A percentile compares a stretch with the other conserved stretches of the same genome.
These are phyloP conservation scores for Trichoderma guizhouense DNA, from an alignment of 2,329 filamentous ascomycete genomes.

Conservation along the genomic window DNA sequence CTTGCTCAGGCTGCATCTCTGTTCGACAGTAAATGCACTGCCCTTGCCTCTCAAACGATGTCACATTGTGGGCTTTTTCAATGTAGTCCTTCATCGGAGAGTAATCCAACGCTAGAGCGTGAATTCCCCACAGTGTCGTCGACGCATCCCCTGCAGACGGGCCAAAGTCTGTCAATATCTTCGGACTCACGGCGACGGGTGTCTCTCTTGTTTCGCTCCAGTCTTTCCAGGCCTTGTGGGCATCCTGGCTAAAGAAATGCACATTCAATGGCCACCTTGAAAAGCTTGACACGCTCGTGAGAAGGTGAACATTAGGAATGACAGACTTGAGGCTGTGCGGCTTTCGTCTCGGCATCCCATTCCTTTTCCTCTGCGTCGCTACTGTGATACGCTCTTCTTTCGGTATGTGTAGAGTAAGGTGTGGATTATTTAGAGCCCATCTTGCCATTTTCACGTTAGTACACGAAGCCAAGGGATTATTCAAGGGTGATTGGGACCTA, in stretches of 20 bases:
- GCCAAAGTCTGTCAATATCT: constrained; percentile 56
- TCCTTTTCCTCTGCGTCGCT: constrained; percentile 49
- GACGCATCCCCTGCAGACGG: constrained; percentile 22
- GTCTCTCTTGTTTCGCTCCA: constrained; percentile 51
- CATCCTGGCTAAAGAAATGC: constrained; percentile 72
- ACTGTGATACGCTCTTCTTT: constrained; percentile 56
- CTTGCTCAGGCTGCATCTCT: constrained; percentile 43
- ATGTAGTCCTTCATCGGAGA: constrained; percentile 50
- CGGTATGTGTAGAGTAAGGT: constrained; percentile 75
- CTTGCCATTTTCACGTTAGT: constrained; percentile 42
- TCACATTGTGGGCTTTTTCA: constrained; percentile 51
- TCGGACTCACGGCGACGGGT: constrained; percentile 45
- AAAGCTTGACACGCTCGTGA: constrained; percentile 79
- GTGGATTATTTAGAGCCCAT: constrained; percentile 89
- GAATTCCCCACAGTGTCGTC: constrained; percentile 44
- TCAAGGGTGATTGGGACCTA: constrained; percentile 43
- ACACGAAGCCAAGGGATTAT: neutral
- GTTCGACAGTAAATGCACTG: constrained; percentile 52
- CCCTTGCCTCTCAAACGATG: constrained; percentile 55
- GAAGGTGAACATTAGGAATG: constrained; percentile 74
- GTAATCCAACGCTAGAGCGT: constrained; percentile 56
- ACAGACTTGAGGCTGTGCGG: constrained; percentile 61
- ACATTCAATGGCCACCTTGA: constrained; percentile 76
- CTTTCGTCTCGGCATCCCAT: constrained; percentile 55
- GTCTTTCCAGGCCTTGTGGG: constrained; percentile 64